Percentiles rank a stretch among this genome's conserved stretches.
Conservation (phyloP, 176 grass and related monocot species). For the Dactylis glomerata region DNA sequence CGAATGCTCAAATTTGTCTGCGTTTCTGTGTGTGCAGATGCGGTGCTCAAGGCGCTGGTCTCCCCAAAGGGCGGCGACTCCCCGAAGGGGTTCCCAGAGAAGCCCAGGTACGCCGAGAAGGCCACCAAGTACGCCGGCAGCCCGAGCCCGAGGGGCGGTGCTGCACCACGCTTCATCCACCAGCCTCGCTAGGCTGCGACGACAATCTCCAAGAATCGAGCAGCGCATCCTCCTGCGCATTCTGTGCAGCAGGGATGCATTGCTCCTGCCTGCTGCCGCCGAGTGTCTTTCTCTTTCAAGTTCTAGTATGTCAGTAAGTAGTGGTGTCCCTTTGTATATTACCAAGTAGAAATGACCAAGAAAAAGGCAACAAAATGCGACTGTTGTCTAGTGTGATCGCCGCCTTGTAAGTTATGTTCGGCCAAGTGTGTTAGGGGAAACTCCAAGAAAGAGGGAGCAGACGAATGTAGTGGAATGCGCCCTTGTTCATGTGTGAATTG, state of each 20-base stretch:
- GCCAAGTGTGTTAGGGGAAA: conserved; percentile 4
- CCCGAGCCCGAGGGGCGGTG: conserved; percentile 28
- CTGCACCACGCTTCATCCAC: conserved; percentile 41
- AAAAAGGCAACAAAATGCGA: conserved; percentile 33
- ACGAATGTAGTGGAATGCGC: too few species aligned
- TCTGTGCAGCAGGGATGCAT: conserved; percentile 1
- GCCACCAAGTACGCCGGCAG: conserved; percentile 40
- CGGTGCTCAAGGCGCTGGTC: conserved; percentile 32
- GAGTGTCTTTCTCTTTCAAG: neutral
- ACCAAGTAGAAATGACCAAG: conserved; percentile 25
- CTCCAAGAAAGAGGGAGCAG: conserved; percentile 5
- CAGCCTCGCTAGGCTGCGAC: conserved; percentile 49
- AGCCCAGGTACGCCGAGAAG: conserved; percentile 43
- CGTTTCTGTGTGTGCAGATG: conserved; percentile 4
- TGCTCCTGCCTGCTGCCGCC: conserved; percentile 31
- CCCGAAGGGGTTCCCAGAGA: conserved; percentile 23
- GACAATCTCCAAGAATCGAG: neutral
- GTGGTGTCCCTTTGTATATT: conserved; percentile 43
- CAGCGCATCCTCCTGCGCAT: neutral
- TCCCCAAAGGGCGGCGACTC: conserved; percentile 25
- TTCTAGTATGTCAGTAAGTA: neutral
- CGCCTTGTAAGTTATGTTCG: conserved; percentile 27
- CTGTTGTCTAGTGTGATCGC: neutral
- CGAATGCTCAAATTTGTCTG: too few species aligned
- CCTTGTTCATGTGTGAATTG: too few species aligned